Conservation (phyloP, 441 rosid genomes). For the Populus trichocarpa region DNA sequence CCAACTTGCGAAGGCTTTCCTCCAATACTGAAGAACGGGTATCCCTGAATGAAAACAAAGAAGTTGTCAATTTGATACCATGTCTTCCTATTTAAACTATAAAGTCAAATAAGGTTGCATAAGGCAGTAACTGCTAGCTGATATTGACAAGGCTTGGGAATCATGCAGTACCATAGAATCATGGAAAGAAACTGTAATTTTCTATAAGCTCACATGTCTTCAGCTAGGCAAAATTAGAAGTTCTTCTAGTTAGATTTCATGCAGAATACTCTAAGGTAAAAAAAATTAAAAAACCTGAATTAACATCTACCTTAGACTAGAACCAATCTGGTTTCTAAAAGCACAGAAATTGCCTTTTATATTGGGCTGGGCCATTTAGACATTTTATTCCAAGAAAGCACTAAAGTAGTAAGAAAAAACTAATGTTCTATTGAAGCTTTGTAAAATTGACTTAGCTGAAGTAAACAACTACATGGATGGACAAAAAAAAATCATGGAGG, state of each 20-base stretch:
- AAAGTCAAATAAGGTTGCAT: not conserved
- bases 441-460: not conserved
- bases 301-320: not conserved
- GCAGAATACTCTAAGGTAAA: not conserved
- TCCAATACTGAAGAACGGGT: conserved; percentile 77
- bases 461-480: not conserved
- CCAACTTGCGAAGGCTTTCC: conserved; percentile 84
- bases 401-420: not conserved
- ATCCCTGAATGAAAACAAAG: conserved; percentile 48
- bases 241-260: not conserved
- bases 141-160: not conserved
- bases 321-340: not conserved
- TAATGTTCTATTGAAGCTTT: not conserved
- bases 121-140: not conserved
- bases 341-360: not conserved
- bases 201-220: not conserved
- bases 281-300: not conserved
- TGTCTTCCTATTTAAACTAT: not conserved
- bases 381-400: not conserved
- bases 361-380: not conserved
- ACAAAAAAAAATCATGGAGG: not conserved
- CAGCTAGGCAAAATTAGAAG: not conserved
- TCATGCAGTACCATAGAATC: not conserved
- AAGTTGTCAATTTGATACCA: not conserved
- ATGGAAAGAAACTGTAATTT: not conserved